These are phyloP conservation scores for Leccinum olivaceopallidum DNA, from an alignment of 768 basidiomycete genomes.

Conservation along the genomic window DNA sequence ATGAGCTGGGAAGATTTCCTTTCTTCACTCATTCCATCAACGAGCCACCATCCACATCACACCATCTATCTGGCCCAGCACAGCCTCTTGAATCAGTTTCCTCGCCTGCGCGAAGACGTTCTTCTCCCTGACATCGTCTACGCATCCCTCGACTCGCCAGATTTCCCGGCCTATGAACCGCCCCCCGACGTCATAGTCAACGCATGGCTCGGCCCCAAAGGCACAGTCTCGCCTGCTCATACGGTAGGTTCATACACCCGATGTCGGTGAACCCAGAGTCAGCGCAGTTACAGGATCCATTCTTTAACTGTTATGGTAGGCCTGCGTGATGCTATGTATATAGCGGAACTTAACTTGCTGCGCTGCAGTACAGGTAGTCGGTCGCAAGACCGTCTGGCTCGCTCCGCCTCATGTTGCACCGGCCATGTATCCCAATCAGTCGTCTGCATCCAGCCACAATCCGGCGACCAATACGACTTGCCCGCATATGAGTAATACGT, in stretches of 20 bases:
- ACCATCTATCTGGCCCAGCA: constrained; percentile 90
- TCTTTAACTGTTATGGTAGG: constrained; percentile 87
- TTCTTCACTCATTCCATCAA: constrained; percentile 37
- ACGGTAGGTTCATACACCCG: constrained; percentile 51
- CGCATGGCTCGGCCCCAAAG: constrained; percentile 79
- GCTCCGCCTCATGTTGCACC: constrained; percentile 63
- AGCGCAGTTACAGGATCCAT: constrained; percentile 70
- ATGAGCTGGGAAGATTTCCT: constrained; percentile 81
- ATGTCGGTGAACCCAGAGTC: constrained; percentile 3
- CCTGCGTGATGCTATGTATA: constrained; percentile 1
- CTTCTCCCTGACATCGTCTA: constrained; percentile 89
- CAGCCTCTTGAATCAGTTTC: constrained; percentile 83
- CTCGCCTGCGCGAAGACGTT: constrained; percentile 71
- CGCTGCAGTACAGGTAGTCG: constrained; percentile 78
- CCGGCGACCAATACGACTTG: constrained; percentile 40
- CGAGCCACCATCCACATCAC: constrained; percentile 24
- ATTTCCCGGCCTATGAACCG: constrained; percentile 54
- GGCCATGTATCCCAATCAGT: constrained; percentile 60
- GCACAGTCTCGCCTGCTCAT: constrained; percentile 87
- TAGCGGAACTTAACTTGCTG: constrained; percentile 9
- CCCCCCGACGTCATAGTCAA: constrained; percentile 71
- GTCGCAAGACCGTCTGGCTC: constrained; percentile 89
- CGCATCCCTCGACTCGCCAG: constrained; percentile 48
- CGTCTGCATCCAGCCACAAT: constrained; percentile 31
- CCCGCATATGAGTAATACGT: constrained; percentile 76